phyloP scores from a whole-genome alignment of 352 stramenopile genomes.

The Phytophthora tubulina region DNA sequence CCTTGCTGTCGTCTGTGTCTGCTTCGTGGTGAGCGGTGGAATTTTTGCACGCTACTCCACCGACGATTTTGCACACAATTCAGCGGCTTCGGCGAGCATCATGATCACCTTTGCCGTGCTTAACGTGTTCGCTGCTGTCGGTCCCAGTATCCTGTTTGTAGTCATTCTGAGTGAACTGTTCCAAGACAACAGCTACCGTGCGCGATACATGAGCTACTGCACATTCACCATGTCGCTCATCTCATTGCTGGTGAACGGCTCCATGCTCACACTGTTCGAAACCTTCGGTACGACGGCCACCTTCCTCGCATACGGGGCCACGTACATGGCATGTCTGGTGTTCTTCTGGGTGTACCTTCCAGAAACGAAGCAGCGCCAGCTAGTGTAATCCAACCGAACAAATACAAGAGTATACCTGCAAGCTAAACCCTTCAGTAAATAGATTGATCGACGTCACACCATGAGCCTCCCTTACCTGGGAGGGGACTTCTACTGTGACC shows the following conservation, averaged over 20 bases:
- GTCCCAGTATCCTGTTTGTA: constrained; percentile 84
- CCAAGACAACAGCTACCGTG: constrained; percentile 82
- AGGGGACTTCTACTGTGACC: constrained; percentile 28
- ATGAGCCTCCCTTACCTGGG: constrained; percentile 1
- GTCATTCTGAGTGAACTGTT: constrained; percentile 90
- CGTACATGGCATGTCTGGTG: constrained; percentile 74
- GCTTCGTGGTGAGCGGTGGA: constrained; percentile 70
- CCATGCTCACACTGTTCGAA: constrained; percentile 83
- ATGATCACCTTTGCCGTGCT: constrained; percentile 77
- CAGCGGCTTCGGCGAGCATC: constrained; percentile 57
- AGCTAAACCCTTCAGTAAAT: constrained; percentile 43
- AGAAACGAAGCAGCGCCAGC: constrained; percentile 81
- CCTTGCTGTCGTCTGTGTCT: constrained; percentile 70
- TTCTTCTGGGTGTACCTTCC: constrained; percentile 81
- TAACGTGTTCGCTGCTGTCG: constrained; percentile 79
- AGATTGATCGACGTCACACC: constrained; percentile 27
- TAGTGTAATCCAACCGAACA: constrained; percentile 52
- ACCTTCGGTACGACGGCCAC: constrained; percentile 68
- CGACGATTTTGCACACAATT: constrained; percentile 64
- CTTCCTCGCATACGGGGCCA: constrained; percentile 70
- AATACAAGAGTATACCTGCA: constrained; percentile 1
- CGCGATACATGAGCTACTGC: constrained; percentile 90
- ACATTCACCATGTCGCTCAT: constrained; percentile 91
- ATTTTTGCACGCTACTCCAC: constrained; percentile 79
- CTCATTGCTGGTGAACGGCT: constrained; percentile 85